Evolutionary conservation across 2,329 filamentous ascomycete genomes (phyloP), one percentile per base, ranked within the genome.

Genomic region (Cadophora sp.): DNA sequence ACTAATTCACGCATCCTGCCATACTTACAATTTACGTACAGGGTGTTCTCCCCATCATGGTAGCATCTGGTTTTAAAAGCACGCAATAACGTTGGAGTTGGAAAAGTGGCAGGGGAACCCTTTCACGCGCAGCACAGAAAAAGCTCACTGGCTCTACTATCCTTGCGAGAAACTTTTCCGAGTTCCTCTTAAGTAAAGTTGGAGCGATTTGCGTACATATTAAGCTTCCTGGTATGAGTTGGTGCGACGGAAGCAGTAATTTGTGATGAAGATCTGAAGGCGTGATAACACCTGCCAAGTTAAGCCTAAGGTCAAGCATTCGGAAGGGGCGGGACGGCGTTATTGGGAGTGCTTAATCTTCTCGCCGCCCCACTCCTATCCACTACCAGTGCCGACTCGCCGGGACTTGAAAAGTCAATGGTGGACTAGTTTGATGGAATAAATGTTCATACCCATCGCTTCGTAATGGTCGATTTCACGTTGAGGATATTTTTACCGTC

Each of bases 271-370:
- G 51, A 55, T 55, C 51, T 51, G 51, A 55, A 31, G 26, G 26
- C 26, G 51, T 55, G 51, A 55, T 55, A 31, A 26, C 51, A 55
- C 51, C 51, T 55, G 26, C 51, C 51, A 31, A 55, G n/a, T 14
- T 31, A n/a, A 55, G 51, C 26, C 26, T 55, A 55, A 19, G 51
- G 26, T 55, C 27, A 34, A 55, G 51, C 51, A 31, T 55, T 31
- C 34, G 16, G 51, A 55, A 27, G 51, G 27, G 27, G 51, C 51
- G 51, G 51, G 51, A 55, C 51, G 51, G 51, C 51, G 51, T 16
- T 31, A 55, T 55, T 55, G 51, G 51, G 27, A 55, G 51, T 55
- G 51, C 51, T 55, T 55, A 55, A 26, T 51, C 19, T 34, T 31
- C 22, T 37, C 27, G 4, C n/a, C n/a, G 51, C 1, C 51, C 51